Base-by-base conservation (phyloP, 176 grass and related monocot genomes). In the Aegilops bicornis region DNA sequence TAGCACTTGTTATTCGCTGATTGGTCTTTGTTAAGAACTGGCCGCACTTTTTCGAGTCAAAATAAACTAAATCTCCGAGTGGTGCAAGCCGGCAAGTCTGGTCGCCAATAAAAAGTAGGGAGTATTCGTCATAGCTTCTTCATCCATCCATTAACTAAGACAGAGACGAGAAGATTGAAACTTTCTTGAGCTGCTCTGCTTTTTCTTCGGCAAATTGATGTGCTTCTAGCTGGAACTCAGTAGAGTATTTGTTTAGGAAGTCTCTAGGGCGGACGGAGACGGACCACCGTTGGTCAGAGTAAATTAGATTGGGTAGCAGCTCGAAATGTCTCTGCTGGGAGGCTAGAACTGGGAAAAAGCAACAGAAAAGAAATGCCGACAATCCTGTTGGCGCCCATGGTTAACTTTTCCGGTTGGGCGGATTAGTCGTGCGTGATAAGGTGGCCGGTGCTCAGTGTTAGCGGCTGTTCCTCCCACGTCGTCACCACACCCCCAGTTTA, bases 21-120 rank as follows among this genome's bases (percentile, higher is more conserved):
- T 87, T 84, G 64, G 89, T 87, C 80, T 80, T 74, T 86, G 50
- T 89, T 89, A 89, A 89, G 48, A 86, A 86, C 65, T 89, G 87
- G 73, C 87, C 37, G 12, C 50, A 76, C 16, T 75, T 75, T 62
- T 64, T 40, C 27, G 63, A 80, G 50, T 86, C 83, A 86, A 79
- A 82, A 62, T 50, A 86, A 77, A 81, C 78, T 64, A 85, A 62
- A 68, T 67, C 45, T 69, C 35, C 24, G 56, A 72, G 37, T 86
- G 79, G 83, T 20, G 78, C 16, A 29, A 83, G 22, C 80, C 73
- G 50, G 80, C 73, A 59, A 22, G 80, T 33, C 73, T 50, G 80
- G 80, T 83, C 80, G 69, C 80, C 23, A 16, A 31, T 24, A 72
- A 82, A 24, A 52, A 75, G 42, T 16, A 29, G 72, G 29, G 20